Evolutionary conservation across 2,329 filamentous ascomycete species (phyloP).

Genomic region (Rutstroemia sp.): DNA sequence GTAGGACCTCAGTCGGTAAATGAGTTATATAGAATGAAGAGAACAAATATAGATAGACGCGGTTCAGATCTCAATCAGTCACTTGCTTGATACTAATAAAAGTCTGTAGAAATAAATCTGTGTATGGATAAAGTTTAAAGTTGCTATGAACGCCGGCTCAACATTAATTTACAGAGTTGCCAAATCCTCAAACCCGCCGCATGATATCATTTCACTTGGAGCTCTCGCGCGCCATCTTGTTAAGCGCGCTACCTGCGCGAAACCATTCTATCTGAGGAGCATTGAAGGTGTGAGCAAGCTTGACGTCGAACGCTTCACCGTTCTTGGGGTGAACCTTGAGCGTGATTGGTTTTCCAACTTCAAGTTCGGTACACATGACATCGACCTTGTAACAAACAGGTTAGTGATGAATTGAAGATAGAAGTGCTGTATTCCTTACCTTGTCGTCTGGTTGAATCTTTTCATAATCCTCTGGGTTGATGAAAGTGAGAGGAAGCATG

Average conservation of each 20-base stretch:
- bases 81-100: no score
- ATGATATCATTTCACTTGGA: no score
- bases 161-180: no score
- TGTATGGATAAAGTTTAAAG: no score
- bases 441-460: constrained; percentile 91
- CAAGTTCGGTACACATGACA: constrained; percentile 80
- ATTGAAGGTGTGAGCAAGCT: constrained; percentile 96
- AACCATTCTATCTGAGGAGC: constrained; percentile 98
- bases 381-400: constrained; percentile 47
- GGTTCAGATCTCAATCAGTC: no score
- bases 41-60: no score
- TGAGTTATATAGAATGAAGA: no score
- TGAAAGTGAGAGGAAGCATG: constrained; percentile 97
- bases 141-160: no score
- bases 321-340: constrained; percentile 88
- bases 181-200: no score
- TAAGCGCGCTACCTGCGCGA: constrained; percentile 93
- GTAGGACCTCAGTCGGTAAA: no score
- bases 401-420: background rate
- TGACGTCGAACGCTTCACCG: constrained; percentile 71
- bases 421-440: constrained; percentile 17
- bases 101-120: no score
- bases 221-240: constrained; percentile 72
- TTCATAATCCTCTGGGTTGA: constrained; percentile 93
- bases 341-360: constrained; percentile 86